Percentiles rank a stretch among this genome's conserved stretches.
phyloP scores from a whole-genome alignment of 2,329 filamentous ascomycete species.

The Shiraia sp. region DNA sequence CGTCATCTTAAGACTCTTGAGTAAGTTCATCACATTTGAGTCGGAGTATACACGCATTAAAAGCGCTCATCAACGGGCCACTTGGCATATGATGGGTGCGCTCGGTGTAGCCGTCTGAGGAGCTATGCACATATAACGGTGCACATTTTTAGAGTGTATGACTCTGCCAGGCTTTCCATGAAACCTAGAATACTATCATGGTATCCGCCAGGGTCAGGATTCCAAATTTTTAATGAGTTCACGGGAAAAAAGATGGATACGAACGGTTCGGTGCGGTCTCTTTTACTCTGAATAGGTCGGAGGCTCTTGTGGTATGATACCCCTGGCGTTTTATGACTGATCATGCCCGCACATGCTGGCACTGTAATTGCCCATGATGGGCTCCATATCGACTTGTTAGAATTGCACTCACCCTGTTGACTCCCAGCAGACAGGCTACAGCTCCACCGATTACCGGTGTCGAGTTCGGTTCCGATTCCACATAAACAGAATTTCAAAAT shows the following conservation, averaged over 20 bases:
- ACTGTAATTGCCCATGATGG: constrained; percentile 3
- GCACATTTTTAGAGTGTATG: no score
- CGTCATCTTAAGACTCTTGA: constrained; percentile 55
- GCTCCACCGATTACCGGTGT: constrained; percentile 11
- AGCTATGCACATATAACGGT: no score
- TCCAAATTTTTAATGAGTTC: no score
- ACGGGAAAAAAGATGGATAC: constrained; percentile 16
- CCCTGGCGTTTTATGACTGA: constrained; percentile 1
- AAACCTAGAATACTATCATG: no score
- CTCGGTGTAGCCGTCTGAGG: no score
- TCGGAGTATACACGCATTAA: constrained; percentile 10
- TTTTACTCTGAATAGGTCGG: constrained; percentile 11
- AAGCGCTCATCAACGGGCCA: no score
- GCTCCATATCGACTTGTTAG: constrained; percentile 10
- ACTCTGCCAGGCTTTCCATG: no score
- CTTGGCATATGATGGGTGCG: no score
- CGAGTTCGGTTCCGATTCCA: constrained; percentile 2
- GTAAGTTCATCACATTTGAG: constrained; percentile 22
- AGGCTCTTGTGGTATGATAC: constrained; percentile 8
- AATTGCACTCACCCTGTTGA: constrained; percentile 17
- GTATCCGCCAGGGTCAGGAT: no score
- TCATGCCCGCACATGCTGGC: no score
- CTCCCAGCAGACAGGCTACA: constrained; percentile 14
- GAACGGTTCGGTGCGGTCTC: constrained; percentile 13
- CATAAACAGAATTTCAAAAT: not conserved